Evolutionary conservation across 179 eudicot species (phyloP).

Genomic region (Spergularia azorica): DNA sequence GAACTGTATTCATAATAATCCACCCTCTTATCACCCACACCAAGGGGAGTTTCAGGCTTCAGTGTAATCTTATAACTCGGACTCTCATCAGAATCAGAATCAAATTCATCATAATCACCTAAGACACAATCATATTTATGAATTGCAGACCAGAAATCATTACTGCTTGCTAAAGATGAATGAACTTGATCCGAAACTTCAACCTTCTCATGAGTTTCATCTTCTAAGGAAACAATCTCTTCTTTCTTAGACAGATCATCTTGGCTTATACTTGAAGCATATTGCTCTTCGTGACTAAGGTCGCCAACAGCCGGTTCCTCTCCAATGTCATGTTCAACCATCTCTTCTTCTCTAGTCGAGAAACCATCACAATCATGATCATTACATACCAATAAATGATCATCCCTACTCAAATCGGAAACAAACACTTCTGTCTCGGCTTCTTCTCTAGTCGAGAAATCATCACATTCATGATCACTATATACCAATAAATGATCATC

Average conservation of each 20-base stretch:
- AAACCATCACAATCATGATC: constrained; percentile 4
- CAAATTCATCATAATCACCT: constrained; percentile 22
- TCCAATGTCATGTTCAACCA: not conserved
- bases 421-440: not conserved
- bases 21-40: constrained; percentile 22
- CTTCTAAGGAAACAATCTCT: constrained; percentile 22
- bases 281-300: constrained; percentile 26
- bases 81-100: constrained; percentile 12
- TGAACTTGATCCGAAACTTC: constrained; percentile 25
- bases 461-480: constrained; percentile 15
- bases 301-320: constrained; percentile 12
- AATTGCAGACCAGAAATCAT: constrained; percentile 37
- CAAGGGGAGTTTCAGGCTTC: constrained; percentile 25
- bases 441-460: constrained; percentile 23
- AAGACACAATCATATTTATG: constrained; percentile 30
- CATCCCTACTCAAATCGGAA: no score
- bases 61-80: constrained; percentile 9
- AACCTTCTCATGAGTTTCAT: constrained; percentile 11
- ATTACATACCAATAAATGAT: no score
- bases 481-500: not conserved
- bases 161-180: constrained; percentile 19
- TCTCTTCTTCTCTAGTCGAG: constrained; percentile 25
- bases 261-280: constrained; percentile 17
- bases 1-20: constrained; percentile 24
- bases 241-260: constrained; percentile 17